Conservation (phyloP, 495 filamentous ascomycete genomes). For the Penicillium soppii region DNA sequence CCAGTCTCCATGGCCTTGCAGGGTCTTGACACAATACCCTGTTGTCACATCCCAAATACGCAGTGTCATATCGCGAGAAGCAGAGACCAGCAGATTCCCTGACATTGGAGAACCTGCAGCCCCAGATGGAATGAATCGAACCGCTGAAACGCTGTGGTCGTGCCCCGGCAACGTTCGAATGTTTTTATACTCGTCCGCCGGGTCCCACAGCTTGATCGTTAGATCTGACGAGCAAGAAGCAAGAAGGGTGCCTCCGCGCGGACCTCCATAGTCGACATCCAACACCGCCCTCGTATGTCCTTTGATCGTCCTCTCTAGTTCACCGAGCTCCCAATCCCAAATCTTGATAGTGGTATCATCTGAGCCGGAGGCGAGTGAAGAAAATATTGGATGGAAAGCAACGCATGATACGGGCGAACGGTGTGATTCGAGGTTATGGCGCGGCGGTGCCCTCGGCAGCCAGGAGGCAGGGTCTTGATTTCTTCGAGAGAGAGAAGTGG, state of each 20-base stretch:
- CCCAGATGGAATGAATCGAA: constrained; percentile 89
- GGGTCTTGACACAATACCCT: constrained; percentile 65
- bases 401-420: constrained; percentile 79
- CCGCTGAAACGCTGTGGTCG: constrained; percentile 87
- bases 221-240: constrained; percentile 89
- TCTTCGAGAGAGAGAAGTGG: constrained; percentile 70
- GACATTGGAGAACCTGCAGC: constrained; percentile 47
- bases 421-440: constrained; percentile 84
- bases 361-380: constrained; percentile 86
- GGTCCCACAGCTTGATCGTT: constrained; percentile 97
- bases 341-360: constrained; percentile 95
- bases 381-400: constrained; percentile 93
- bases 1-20: constrained; percentile 82
- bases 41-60: constrained; percentile 92
- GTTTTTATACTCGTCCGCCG: constrained; percentile 91
- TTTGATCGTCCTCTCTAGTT: constrained; percentile 87
- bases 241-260: constrained; percentile 78
- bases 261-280: constrained; percentile 90
- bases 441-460: constrained; percentile 73
- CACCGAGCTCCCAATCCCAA: constrained; percentile 97
- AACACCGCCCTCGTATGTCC: constrained; percentile 89
- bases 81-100: constrained; percentile 76
- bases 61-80: constrained; percentile 79
- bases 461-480: constrained; percentile 85
- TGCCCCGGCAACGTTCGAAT: constrained; percentile 91